These are phyloP conservation scores for Hepatocystis sp. DNA, from an alignment of 169 alveolate genomes.

Conservation along the genomic window DNA sequence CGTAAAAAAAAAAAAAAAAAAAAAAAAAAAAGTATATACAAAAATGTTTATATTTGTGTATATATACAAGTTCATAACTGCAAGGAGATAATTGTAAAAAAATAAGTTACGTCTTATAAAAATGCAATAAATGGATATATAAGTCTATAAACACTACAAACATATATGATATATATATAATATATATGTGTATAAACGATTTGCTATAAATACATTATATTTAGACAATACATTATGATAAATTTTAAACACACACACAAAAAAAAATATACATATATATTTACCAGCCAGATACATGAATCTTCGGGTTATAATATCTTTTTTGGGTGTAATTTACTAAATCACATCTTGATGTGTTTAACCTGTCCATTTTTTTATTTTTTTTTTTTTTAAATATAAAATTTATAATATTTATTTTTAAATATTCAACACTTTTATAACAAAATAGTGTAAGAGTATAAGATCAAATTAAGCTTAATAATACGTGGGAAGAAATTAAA, in stretches of 20 bases:
- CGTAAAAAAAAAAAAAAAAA: neutral
- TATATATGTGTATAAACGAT: neutral
- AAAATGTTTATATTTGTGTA: neutral
- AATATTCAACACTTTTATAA: too few relatives aligned
- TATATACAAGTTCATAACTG: neutral
- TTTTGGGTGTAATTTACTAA: constrained; percentile 9
- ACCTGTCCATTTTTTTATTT: constrained; percentile 15
- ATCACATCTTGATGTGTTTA: constrained; percentile 3
- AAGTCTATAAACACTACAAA: neutral
- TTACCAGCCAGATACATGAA: constrained; percentile 74
- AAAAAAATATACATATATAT: too few relatives aligned
- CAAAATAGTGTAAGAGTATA: too few relatives aligned
- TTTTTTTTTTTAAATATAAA: constrained; percentile 16
- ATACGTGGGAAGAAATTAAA: too few relatives aligned
- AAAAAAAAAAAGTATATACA: neutral
- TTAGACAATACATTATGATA: too few relatives aligned
- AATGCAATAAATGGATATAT: neutral
- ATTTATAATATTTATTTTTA: too few relatives aligned
- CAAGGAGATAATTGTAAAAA: neutral
- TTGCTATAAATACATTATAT: too few relatives aligned
- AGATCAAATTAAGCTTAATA: too few relatives aligned
- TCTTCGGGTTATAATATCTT: constrained; percentile 64
- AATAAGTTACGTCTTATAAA: too few relatives aligned
- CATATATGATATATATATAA: too few relatives aligned
- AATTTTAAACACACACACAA: too few relatives aligned